Evolutionary conservation across 2,329 filamentous ascomycete genomes (phyloP).

Genomic region (Arthrobotrys sinensis): DNA sequence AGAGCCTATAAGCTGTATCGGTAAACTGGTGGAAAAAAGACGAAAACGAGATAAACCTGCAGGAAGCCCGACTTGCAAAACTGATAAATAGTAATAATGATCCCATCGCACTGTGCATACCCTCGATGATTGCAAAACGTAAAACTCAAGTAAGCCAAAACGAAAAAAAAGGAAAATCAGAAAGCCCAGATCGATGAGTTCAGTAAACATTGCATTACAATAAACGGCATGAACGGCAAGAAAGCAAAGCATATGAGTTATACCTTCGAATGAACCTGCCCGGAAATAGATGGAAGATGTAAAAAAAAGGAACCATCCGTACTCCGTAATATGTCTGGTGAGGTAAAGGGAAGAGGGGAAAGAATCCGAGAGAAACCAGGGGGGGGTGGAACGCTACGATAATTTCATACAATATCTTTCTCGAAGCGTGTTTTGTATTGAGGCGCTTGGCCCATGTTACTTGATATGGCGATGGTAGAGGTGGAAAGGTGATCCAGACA

Average conservation of each 20-base stretch:
- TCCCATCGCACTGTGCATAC: constrained; percentile 59
- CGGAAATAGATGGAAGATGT: constrained; percentile 38
- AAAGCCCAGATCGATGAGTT: constrained; percentile 49
- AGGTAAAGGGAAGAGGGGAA: constrained; percentile 42
- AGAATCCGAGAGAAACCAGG: constrained; percentile 17
- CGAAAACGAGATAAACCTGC: constrained; percentile 34
- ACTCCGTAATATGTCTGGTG: constrained; percentile 60
- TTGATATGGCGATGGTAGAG: constrained; percentile 11
- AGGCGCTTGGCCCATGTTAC: constrained; percentile 36
- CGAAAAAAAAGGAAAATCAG: constrained; percentile 24
- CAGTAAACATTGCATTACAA: constrained; percentile 42
- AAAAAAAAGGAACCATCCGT: constrained; percentile 56
- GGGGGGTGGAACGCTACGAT: constrained; percentile 26
- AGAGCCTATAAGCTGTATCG: constrained; percentile 40
- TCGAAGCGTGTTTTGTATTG: constrained; percentile 14
- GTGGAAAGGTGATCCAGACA: constrained; percentile 36
- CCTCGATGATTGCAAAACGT: constrained; percentile 48
- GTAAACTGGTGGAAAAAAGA: constrained; percentile 29
- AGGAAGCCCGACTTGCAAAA: constrained; percentile 58
- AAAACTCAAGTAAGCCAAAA: constrained; percentile 18
- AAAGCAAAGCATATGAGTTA: constrained; percentile 58
- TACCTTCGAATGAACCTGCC: constrained; percentile 59
- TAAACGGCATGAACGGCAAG: constrained; percentile 37
- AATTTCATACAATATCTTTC: constrained; percentile 37
- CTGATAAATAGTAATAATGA: constrained; percentile 37